Evolutionary conservation across 2,329 filamentous ascomycete species (phyloP).

Genomic region (Penicillium sp.): DNA sequence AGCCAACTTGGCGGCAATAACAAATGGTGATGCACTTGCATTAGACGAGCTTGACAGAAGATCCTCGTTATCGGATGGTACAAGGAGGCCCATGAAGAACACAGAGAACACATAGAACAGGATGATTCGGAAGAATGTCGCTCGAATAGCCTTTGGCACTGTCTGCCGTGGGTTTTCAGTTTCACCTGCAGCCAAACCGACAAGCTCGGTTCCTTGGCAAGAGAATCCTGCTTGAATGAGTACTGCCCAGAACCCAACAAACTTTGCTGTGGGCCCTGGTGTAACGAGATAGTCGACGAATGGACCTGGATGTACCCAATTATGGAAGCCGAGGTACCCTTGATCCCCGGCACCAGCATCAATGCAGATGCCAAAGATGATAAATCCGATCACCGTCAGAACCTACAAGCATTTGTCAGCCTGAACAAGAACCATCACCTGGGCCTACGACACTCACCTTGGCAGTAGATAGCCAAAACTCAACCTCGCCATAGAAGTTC

Average conservation of each 20-base stretch:
- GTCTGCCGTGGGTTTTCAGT: slow-evolving; percentile 14
- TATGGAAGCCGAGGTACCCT: slow-evolving; percentile 13
- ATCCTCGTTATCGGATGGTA: slow-evolving; percentile 9
- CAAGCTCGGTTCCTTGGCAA: slow-evolving; percentile 14
- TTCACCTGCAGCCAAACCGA: slow-evolving; percentile 15
- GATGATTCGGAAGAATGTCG: slow-evolving; percentile 13
- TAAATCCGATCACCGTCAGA: slow-evolving; percentile 10
- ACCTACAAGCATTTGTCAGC: not conserved
- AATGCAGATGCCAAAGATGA: slow-evolving; percentile 14
- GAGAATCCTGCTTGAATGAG: slow-evolving; percentile 13
- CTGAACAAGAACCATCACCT: not conserved
- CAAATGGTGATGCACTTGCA: slow-evolving; percentile 16
- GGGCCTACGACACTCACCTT: not conserved
- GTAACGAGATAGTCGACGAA: slow-evolving; percentile 11
- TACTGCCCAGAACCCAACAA: slow-evolving; percentile 15
- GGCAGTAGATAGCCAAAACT: slow-evolving; percentile 14
- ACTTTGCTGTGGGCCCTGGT: slow-evolving; percentile 12
- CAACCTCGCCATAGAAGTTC: slow-evolving; percentile 14
- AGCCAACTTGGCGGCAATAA: slow-evolving; percentile 13
- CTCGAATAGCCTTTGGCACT: slow-evolving; percentile 13
- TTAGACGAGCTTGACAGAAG: slow-evolving; percentile 5
- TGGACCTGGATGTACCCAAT: slow-evolving; percentile 14
- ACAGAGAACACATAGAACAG: slow-evolving; percentile 14
- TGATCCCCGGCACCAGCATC: slow-evolving; percentile 10
- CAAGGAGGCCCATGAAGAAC: slow-evolving; percentile 16